Evolutionary conservation across 2,329 filamentous ascomycete genomes (phyloP).

Genomic region (Cladophialophora bantiana): DNA sequence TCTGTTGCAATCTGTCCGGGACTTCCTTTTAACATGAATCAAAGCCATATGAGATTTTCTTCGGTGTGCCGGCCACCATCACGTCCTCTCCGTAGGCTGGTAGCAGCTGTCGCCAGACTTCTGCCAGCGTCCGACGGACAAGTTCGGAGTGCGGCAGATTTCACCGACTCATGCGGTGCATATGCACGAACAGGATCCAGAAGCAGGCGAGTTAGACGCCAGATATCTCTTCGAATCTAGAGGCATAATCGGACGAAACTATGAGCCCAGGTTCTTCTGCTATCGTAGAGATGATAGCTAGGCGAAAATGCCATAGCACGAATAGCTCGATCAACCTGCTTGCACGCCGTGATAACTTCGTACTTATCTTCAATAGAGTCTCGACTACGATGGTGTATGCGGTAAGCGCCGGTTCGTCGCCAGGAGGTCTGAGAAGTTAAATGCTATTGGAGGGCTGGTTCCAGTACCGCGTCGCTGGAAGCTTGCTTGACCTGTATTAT

Average conservation of each 20-base stretch:
- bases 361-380: conserved; percentile 19
- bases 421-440: conserved; percentile 20
- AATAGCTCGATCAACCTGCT: conserved; percentile 17
- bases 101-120: conserved; percentile 11
- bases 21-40: conserved; percentile 14
- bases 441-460: conserved; percentile 21
- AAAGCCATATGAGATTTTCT: conserved; percentile 13
- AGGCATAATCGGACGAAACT: conserved; percentile 4
- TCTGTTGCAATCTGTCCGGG: background rate
- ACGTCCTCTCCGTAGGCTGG: conserved; percentile 13
- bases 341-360: conserved; percentile 20
- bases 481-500: conserved; percentile 15
- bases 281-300: conserved; percentile 6
- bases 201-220: conserved; percentile 18
- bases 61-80: background rate
- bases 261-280: conserved; percentile 4
- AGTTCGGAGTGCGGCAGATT: conserved; percentile 11
- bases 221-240: conserved; percentile 8
- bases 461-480: conserved; percentile 8
- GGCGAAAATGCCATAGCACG: conserved; percentile 11
- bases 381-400: conserved; percentile 16
- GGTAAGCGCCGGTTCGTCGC: conserved; percentile 16
- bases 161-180: conserved; percentile 25
- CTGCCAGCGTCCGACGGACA: background rate
- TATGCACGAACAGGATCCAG: conserved; percentile 22